Evolutionary conservation across 768 basidiomycete genomes (phyloP), one percentile per base, ranked within the genome.

Genomic region (Infundibulicybe gibba): DNA sequence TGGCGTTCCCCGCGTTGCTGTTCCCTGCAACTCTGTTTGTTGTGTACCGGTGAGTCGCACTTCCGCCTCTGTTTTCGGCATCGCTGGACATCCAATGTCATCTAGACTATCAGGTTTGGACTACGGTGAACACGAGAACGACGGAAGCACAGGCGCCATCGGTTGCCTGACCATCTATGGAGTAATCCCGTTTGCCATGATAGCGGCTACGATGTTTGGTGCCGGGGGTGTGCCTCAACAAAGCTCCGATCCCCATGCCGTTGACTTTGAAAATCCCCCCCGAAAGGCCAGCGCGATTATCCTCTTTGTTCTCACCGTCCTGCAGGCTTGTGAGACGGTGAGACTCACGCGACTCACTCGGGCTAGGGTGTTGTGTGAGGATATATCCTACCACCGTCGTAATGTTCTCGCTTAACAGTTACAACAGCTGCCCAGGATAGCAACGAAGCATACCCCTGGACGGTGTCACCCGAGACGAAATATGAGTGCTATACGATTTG

Each of bases 1-100:
- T 70, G 19, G 74, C 74, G 3, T 76, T 70, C 53, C 68, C 72
- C 34, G 69, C 66, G 15, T 54, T 77, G 6, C 52, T 76, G 10
- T 71, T 67, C 41, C 66, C 71, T 1, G 62, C 69, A 0, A 74
- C 71, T 43, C 68, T 61, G 0, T 61, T 75, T 2, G 68, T 72
- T 5, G 49, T 71, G 13, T 71, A 75, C 46, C 58, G 71, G 75
- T 75, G 46, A 33, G 60, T 25, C 25, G 25, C 8, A 25, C 25
- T 8, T 25, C 25, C n/a, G n/a, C n/a, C n/a, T n/a, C n/a, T n/a
- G n/a, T n/a, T 25, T 8, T 3, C 8, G 25, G 25, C 25, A 8
- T 25, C 25, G 8, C 25, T 8, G 25, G 8, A 8, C 25, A 25
- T 25, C 8, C 25, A 25, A 25, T 25, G 25, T 4, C 25, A 25